Evolutionary conservation across 2,329 filamentous ascomycete genomes (phyloP).

Genomic region (Decorospora gaudefroyi): DNA sequence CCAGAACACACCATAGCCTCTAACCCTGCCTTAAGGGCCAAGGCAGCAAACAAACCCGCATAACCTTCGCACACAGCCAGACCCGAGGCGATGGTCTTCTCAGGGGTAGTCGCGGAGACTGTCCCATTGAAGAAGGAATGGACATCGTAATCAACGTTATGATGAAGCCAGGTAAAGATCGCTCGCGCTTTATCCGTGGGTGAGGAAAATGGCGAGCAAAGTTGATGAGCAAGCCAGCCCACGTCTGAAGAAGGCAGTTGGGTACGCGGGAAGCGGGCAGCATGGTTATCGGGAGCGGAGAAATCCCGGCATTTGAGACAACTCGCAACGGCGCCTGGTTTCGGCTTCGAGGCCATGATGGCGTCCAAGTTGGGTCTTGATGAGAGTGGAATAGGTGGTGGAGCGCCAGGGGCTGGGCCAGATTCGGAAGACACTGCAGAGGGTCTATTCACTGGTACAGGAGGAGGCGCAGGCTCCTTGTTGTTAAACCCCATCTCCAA

Average conservation of each 20-base stretch:
- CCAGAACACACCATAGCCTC: constrained; percentile 75
- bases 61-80: constrained; percentile 92
- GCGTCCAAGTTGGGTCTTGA: constrained; percentile 64
- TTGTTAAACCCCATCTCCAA: constrained; percentile 56
- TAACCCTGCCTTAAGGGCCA: constrained; percentile 79
- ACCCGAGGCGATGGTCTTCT: constrained; percentile 74
- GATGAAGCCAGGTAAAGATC: constrained; percentile 93
- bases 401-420: constrained; percentile 27
- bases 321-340: constrained; percentile 27
- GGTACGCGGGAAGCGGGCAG: constrained; percentile 73
- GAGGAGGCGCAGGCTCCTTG: constrained; percentile 43
- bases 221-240: constrained; percentile 73
- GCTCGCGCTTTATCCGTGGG: constrained; percentile 87
- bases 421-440: constrained; percentile 10
- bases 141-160: constrained; percentile 87
- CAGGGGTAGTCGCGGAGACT: constrained; percentile 68
- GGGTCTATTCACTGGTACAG: constrained; percentile 37
- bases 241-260: constrained; percentile 71
- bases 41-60: constrained; percentile 76
- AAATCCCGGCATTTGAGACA: constrained; percentile 90
- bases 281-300: constrained; percentile 76
- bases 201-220: constrained; percentile 80
- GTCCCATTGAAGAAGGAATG: constrained; percentile 75
- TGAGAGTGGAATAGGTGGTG: constrained; percentile 59
- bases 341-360: constrained; percentile 54